A percentile compares a stretch with the other conserved stretches of the same genome.
phyloP scores from a whole-genome alignment of 2,329 filamentous ascomycete genomes.

The Alternaria rosae region DNA sequence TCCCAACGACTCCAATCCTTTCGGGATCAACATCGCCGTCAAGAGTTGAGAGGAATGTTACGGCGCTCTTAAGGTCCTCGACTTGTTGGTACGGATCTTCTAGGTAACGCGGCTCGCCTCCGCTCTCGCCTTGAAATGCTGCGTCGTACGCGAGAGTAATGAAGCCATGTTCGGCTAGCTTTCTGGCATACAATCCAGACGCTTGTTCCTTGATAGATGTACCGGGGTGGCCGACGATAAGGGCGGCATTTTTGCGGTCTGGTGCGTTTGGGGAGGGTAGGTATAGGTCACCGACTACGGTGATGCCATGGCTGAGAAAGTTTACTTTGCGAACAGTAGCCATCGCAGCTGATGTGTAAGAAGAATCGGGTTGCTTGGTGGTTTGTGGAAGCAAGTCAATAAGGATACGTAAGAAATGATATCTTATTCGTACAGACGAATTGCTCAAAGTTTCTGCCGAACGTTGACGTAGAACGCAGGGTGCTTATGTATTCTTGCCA shows the following conservation, averaged over 20 bases:
- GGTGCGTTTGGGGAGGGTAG: neutral
- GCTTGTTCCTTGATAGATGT: conserved; percentile 53
- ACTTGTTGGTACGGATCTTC: conserved; percentile 51
- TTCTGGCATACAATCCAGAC: conserved; percentile 41
- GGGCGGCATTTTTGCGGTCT: neutral
- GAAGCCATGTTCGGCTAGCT: conserved; percentile 46
- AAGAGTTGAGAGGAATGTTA: conserved; percentile 44
- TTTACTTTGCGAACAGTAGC: neutral
- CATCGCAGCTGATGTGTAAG: neutral
- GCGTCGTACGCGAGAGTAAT: conserved; percentile 49
- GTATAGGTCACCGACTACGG: neutral
- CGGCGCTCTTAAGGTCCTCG: conserved; percentile 48
- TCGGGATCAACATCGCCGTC: conserved; percentile 37
- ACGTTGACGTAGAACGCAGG: neutral
- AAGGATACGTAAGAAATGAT: neutral
- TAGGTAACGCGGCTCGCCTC: conserved; percentile 47
- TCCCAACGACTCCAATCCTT: conserved; percentile 51
- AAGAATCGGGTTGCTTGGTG: neutral
- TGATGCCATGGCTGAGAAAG: neutral
- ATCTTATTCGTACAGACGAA: neutral
- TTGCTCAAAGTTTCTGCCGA: neutral
- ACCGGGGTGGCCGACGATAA: conserved; percentile 32
- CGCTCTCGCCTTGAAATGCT: conserved; percentile 49
- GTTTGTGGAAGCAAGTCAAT: neutral
- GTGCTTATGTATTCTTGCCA: neutral